Conservation (phyloP, 768 basidiomycete genomes). For the Termitomyces sp. region DNA sequence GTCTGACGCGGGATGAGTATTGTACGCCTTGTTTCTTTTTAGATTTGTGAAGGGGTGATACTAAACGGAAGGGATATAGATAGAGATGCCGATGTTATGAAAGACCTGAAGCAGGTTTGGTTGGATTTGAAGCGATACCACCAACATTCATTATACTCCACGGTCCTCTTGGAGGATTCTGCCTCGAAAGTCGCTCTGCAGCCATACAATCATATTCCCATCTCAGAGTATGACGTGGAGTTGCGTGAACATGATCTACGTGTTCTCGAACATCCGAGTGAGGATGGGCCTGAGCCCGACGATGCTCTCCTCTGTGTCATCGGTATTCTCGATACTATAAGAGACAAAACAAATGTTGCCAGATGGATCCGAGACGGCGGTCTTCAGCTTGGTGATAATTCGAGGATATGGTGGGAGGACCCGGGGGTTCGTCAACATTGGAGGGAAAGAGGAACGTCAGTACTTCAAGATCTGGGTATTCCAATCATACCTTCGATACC, state of each 20-base stretch:
- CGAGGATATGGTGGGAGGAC: background rate
- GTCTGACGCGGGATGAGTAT: constrained; percentile 53
- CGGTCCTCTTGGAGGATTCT: constrained; percentile 47
- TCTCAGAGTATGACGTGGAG: constrained; percentile 57
- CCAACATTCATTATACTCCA: constrained; percentile 36
- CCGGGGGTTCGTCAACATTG: background rate
- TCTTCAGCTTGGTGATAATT: background rate
- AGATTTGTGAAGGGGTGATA: too few relatives aligned
- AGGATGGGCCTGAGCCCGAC: constrained; percentile 32
- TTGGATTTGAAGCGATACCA: background rate
- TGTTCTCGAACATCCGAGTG: background rate
- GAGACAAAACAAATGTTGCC: constrained; percentile 56
- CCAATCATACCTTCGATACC: too few relatives aligned
- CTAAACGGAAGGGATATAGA: background rate
- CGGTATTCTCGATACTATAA: constrained; percentile 59
- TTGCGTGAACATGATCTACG: constrained; percentile 3
- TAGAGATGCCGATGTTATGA: background rate
- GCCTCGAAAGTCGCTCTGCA: constrained; percentile 54
- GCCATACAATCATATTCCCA: constrained; percentile 75
- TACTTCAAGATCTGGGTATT: background rate
- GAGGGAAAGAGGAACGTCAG: background rate
- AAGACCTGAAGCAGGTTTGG: background rate
- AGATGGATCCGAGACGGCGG: constrained; percentile 65
- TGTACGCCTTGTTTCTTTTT: constrained; percentile 42
- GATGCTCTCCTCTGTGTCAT: constrained; percentile 60